Evolutionary conservation across 495 filamentous ascomycete species (phyloP), one percentile per base, ranked within the genome.

Genomic region (Tuber borchii): DNA sequence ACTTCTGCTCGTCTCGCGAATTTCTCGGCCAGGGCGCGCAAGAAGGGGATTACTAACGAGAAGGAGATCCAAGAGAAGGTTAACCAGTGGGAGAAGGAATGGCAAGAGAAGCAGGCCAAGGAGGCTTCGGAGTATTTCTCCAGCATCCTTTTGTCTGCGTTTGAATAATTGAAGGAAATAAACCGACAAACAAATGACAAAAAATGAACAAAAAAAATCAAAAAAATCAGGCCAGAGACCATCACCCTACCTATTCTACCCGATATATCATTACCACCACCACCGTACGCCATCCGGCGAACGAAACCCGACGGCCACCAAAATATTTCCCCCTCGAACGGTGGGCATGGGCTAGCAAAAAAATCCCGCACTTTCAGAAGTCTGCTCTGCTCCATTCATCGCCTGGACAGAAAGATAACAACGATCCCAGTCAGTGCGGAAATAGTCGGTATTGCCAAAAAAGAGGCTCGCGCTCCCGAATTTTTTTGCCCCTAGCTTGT

Each of bases 61-160:
- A 75, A 76, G 26, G 81, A 82, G n/a, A 78, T 82, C 45, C 80
- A 82, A 46, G 81, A 82, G 12, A 77, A 75, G 31, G 81, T 82
- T 20, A 74, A 70, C 16, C 78, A 76, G 48, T 82, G 81, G 81
- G 81, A 82, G 56, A 82, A 82, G 12, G 81, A 82, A 73, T 82
- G 81, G 81, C 81, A 82, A 45, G 81, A 82, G 72, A 82, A 82
- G 40, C 81, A 82, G 69, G 81, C 81, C 6, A 82, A 82, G 61
- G 81, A 82, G 34, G 81, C 81, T 42, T 80, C 77, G 70, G 31
- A 82, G 80, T 82, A 82, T 69, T 82, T 82, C 71, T 82, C 81
- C 19, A 80, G 81, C 22, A 82, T 82, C 71, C 77, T 82, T 8
- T 74, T 82, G 34, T 82, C 81, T 61, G 81, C 81, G 56, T 82